Conservation (phyloP, 1,284 basidiomycete species). For the Anthracocystis walkeri region DNA sequence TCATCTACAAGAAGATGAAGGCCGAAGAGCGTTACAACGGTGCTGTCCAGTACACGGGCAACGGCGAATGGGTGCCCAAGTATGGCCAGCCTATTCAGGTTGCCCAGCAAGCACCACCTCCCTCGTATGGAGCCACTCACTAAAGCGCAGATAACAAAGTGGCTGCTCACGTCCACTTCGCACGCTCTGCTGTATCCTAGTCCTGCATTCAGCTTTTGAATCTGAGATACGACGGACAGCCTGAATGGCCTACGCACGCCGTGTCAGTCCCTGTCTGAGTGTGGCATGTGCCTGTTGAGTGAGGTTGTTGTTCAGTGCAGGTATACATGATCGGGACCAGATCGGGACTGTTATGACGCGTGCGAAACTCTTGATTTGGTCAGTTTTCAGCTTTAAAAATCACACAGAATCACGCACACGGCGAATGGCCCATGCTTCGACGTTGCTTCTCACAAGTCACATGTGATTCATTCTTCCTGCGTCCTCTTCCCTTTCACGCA, state of each 20-base stretch:
- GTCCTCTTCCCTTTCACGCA: background rate
- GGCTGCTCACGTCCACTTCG: background rate
- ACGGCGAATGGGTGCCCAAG: conserved; percentile 53
- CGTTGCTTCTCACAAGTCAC: background rate
- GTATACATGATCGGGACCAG: too few relatives aligned
- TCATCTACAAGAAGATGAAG: conserved; percentile 58
- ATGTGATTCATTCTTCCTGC: background rate
- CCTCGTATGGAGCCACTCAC: conserved; percentile 37
- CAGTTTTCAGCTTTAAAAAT: too few relatives aligned
- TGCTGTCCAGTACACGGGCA: conserved; percentile 49
- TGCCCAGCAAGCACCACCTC: conserved; percentile 30
- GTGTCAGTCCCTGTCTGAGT: too few relatives aligned
- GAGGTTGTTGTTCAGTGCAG: too few relatives aligned
- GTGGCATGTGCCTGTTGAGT: too few relatives aligned
- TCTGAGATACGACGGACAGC: too few relatives aligned
- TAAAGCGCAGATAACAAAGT: background rate
- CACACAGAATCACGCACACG: too few relatives aligned
- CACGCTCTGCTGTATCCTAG: too few relatives aligned
- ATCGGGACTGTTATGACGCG: too few relatives aligned
- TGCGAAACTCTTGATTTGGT: too few relatives aligned
- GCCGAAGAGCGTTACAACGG: conserved; percentile 54
- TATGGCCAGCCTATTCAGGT: conserved; percentile 30
- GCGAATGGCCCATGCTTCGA: conserved; percentile 5
- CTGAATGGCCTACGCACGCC: too few relatives aligned
- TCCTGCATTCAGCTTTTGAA: too few relatives aligned